Evolutionary conservation across 345 rosid genomes (phyloP), one percentile per base, ranked within the genome.

Genomic region (Camelina hispida): DNA sequence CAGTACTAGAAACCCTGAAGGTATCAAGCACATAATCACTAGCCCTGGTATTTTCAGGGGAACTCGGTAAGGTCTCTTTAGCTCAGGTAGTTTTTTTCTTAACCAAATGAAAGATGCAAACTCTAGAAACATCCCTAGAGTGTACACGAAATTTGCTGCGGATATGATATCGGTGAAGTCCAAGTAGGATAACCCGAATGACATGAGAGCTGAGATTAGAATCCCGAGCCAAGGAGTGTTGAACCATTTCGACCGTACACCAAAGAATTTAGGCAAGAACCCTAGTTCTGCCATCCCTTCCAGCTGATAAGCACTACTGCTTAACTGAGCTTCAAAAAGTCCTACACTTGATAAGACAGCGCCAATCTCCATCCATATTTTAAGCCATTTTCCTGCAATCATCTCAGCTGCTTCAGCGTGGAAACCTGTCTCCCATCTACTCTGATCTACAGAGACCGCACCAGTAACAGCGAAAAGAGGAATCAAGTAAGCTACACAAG

Each of bases 171-270:
- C 87, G 0, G 82, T 76, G 72, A 84, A 86, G 66, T 54, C 13
- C 91, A 91, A 62, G 75, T 73, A 89, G 0, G 95, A 85, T 32
- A 86, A 78, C 11, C 83, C 93, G 4, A 84, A n/a, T 2, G 86
- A 64, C 71, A 89, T 83, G 50, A 77, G 42, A 9, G 87, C 81
- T 1, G 91, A 82, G 32, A 88, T 1, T 37, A 86, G 59, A 15
- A 91, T 89, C 69, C 95, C 97, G 1, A 86, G 62, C 97, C 95
- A 91, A 13, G 97, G 97, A 37, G 96, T 91, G 72, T 80, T 74
- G 76, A 89, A 91, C 88, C 86, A 77, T 71, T 81, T 84, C 2
- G 93, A 89, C 47, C 96, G 34, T 7, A 30, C 9, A 0, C 83
- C 87, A 10, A 91, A 86, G 62, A 81, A 78, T 28, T 61, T 55